These are phyloP conservation scores for Paecilomyces fulvus DNA, from an alignment of 2,329 filamentous ascomycete genomes.

Conservation along the genomic window DNA sequence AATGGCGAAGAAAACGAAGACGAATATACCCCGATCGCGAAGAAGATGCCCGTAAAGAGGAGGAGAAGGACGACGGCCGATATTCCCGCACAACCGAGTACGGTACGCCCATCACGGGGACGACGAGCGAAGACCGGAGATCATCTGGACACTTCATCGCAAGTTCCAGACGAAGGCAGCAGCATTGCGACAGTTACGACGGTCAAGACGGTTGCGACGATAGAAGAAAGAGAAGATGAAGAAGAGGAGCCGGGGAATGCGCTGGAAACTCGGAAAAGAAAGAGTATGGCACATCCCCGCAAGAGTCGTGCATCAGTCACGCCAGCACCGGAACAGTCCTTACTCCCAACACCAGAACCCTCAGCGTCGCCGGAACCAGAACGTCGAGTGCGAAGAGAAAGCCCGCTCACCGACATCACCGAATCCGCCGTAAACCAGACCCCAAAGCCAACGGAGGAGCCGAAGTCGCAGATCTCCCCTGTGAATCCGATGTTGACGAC, in stretches of 20 bases:
- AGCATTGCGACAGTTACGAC: slow-evolving; percentile 22
- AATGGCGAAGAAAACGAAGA: slow-evolving; percentile 60
- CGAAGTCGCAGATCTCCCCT: slow-evolving; percentile 47
- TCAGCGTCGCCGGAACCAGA: slow-evolving; percentile 51
- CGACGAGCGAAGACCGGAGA: slow-evolving; percentile 42
- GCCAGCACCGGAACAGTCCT: slow-evolving; percentile 30
- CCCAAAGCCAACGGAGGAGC: slow-evolving; percentile 34
- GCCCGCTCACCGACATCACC: slow-evolving; percentile 66
- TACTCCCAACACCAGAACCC: slow-evolving; percentile 41
- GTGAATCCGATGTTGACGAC: slow-evolving; percentile 69
- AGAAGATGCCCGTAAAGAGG: slow-evolving; percentile 49
- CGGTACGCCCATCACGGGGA: slow-evolving; percentile 20
- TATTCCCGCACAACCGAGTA: slow-evolving; percentile 38
- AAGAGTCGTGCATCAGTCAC: slow-evolving; percentile 35
- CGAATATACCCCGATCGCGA: slow-evolving; percentile 69
- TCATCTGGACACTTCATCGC: slow-evolving; percentile 52
- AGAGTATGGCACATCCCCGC: slow-evolving; percentile 44
- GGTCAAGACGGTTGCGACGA: neutral
- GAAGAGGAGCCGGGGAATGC: slow-evolving; percentile 43
- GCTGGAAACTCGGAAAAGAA: slow-evolving; percentile 57
- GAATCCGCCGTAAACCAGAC: slow-evolving; percentile 56
- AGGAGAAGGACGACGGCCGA: slow-evolving; percentile 45
- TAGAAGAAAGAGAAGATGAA: neutral
- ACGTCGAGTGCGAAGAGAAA: slow-evolving; percentile 19
- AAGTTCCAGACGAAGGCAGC: slow-evolving; percentile 15